A percentile compares a stretch with the other conserved stretches of the same genome.
Conservation (phyloP, 805 yeast species). For the Teunomyces cretensis region DNA sequence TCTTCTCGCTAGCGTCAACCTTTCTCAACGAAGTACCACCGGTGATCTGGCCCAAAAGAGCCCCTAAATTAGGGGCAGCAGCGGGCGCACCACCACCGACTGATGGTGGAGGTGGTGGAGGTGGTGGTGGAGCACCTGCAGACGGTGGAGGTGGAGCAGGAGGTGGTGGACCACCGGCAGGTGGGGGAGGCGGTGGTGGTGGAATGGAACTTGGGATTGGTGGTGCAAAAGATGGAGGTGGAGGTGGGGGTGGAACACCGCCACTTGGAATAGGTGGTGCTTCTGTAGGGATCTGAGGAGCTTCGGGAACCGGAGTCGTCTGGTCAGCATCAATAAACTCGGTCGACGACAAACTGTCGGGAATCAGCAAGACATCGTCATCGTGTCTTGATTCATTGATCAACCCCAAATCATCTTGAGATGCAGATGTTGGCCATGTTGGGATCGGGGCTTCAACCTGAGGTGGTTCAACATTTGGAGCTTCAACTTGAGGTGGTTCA, state of each 20-base stretch:
- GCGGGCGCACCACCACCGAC: slow-evolving; percentile 25
- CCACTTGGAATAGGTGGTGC: slow-evolving; percentile 20
- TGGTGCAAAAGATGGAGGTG: slow-evolving; percentile 31
- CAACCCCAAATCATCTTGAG: neutral
- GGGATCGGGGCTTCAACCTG: neutral
- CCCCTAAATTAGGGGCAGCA: slow-evolving; percentile 38
- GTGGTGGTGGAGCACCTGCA: slow-evolving; percentile 25
- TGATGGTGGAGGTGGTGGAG: slow-evolving; percentile 35
- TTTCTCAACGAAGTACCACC: slow-evolving; percentile 52
- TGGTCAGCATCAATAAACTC: slow-evolving; percentile 3
- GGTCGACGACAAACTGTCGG: slow-evolving; percentile 7
- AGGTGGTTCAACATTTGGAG: slow-evolving; percentile 1
- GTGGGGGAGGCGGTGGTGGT: slow-evolving; percentile 43
- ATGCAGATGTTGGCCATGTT: neutral
- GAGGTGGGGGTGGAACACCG: slow-evolving; percentile 22
- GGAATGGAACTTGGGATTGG: slow-evolving; percentile 24
- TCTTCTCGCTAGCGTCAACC: slow-evolving; percentile 50
- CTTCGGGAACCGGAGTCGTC: slow-evolving; percentile 13
- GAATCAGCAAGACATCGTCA: slow-evolving; percentile 13
- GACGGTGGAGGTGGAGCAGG: slow-evolving; percentile 30
- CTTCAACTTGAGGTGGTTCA: slow-evolving; percentile 4
- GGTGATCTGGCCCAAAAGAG: slow-evolving; percentile 57
- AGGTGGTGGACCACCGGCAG: slow-evolving; percentile 20
- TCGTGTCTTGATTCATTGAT: slow-evolving; percentile 5
- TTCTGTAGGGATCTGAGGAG: slow-evolving; percentile 24